Evolutionary conservation across 768 basidiomycete species (phyloP).

Genomic region (Strobilomyces echinocephalus): DNA sequence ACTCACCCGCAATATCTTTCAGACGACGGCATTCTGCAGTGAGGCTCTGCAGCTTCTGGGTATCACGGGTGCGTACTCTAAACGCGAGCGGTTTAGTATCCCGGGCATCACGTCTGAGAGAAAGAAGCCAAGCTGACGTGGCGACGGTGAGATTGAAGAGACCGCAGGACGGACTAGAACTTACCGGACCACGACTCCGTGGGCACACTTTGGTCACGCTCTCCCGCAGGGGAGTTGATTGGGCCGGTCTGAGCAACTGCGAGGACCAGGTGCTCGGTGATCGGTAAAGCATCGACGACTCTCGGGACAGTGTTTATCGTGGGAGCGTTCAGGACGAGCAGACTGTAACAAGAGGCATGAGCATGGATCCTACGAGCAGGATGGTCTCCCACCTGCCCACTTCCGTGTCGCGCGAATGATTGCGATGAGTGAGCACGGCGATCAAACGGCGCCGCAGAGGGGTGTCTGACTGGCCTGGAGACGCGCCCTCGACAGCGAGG

Average conservation of each 20-base stretch:
- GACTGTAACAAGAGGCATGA: conserved; percentile 10
- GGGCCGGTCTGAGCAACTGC: conserved; percentile 52
- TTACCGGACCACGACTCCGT: conserved; percentile 38
- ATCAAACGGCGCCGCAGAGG: conserved; percentile 21
- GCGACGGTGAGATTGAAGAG: background rate
- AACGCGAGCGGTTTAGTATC: conserved; percentile 41
- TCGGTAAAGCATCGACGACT: conserved; percentile 36
- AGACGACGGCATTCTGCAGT: conserved; percentile 55
- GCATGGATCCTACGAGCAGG: background rate
- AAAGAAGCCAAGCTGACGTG: conserved; percentile 48
- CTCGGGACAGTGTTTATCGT: background rate
- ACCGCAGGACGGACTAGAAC: background rate
- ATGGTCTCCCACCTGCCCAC: conserved; percentile 47
- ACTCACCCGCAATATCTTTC: conserved; percentile 53
- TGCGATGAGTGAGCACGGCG: conserved; percentile 48
- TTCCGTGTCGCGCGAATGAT: conserved; percentile 40
- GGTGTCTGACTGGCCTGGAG: background rate
- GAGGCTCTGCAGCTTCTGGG: conserved; percentile 42
- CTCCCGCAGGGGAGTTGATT: conserved; percentile 28
- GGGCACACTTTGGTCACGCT: conserved; percentile 27
- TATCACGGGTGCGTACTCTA: conserved; percentile 39
- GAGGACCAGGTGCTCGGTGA: conserved; percentile 51
- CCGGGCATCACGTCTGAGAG: conserved; percentile 40
- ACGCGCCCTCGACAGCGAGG: conserved; percentile 1
- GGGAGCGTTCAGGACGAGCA: conserved; percentile 15